These are phyloP conservation scores for Fistulina hepatica DNA, from an alignment of 1,284 basidiomycete species.

Conservation along the genomic window DNA sequence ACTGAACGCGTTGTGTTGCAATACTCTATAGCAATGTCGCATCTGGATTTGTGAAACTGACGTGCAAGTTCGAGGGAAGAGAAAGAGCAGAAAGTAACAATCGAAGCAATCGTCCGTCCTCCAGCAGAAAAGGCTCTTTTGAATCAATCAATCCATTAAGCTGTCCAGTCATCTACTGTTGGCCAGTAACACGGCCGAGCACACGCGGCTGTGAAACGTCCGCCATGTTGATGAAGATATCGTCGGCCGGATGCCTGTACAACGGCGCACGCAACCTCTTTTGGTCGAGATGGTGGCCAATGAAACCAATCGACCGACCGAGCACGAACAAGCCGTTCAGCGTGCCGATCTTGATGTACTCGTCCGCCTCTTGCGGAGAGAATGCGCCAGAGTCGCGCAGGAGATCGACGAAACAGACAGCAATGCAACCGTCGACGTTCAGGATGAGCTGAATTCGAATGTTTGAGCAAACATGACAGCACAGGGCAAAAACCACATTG, in stretches of 20 bases:
- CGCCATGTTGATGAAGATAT: slow-evolving; percentile 82
- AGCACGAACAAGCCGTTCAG: slow-evolving; percentile 70
- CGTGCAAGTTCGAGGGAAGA: too few relatives aligned
- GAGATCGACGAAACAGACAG: slow-evolving; percentile 96
- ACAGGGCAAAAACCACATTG: slow-evolving; percentile 16
- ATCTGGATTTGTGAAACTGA: too few relatives aligned
- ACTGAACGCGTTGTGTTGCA: too few relatives aligned
- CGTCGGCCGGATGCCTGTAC: slow-evolving; percentile 85
- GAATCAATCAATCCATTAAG: too few relatives aligned
- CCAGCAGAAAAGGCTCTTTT: too few relatives aligned
- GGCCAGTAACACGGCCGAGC: slow-evolving; percentile 59
- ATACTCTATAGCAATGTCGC: too few relatives aligned
- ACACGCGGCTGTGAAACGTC: slow-evolving; percentile 71
- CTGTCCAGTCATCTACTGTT: too few relatives aligned
- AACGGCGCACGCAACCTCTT: slow-evolving; percentile 87
- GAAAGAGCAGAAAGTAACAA: too few relatives aligned
- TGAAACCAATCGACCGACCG: slow-evolving; percentile 95
- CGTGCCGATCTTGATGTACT: slow-evolving; percentile 75
- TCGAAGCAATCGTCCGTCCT: too few relatives aligned
- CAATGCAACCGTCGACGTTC: slow-evolving; percentile 96
- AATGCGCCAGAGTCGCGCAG: slow-evolving; percentile 91
- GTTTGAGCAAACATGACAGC: slow-evolving; percentile 8
- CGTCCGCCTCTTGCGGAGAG: slow-evolving; percentile 90
- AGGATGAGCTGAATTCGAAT: slow-evolving; percentile 58
- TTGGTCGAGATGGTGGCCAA: slow-evolving; percentile 92